A percentile compares a stretch with the other conserved stretches of the same genome.
Conservation (phyloP, 2,329 filamentous ascomycete species). For the Conoideocrella luteorostrata region DNA sequence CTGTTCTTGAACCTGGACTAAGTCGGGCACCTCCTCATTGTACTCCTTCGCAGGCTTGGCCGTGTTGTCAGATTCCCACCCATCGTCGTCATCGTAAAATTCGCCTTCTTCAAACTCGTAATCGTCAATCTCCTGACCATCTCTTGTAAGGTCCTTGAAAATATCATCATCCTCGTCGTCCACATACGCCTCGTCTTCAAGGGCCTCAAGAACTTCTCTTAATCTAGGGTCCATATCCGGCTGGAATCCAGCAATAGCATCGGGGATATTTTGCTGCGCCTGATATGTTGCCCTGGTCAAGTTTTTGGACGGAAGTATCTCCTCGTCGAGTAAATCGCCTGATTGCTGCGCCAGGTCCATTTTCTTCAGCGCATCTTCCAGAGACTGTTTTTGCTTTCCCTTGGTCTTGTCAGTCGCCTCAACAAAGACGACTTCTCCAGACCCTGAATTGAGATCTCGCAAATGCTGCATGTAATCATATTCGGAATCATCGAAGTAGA, state of each 20-base stretch:
- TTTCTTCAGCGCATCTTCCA: constrained; percentile 75
- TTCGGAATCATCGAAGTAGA: constrained; percentile 90
- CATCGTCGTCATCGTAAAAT: constrained; percentile 60
- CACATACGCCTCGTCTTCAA: constrained; percentile 94
- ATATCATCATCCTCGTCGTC: constrained; percentile 83
- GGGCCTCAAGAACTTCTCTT: constrained; percentile 82
- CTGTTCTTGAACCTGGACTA: constrained; percentile 40
- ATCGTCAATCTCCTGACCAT: constrained; percentile 67
- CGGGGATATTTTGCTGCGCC: constrained; percentile 86
- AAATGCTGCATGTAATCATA: constrained; percentile 99
- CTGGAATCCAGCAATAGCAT: constrained; percentile 87
- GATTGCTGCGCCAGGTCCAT: constrained; percentile 49
- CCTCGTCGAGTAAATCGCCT: constrained; percentile 60
- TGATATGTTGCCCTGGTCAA: constrained; percentile 75
- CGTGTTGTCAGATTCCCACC: constrained; percentile 93
- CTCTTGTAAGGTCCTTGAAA: constrained; percentile 66
- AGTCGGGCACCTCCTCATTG: constrained; percentile 41
- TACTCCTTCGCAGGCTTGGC: constrained; percentile 65
- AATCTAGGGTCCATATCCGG: constrained; percentile 95
- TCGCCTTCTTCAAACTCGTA: constrained; percentile 70
- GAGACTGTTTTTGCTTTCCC: constrained; percentile 65
- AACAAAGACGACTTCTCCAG: constrained; percentile 73
- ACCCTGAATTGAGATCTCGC: constrained; percentile 70
- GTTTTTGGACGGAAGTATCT: constrained; percentile 74
- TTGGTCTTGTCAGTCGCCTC: constrained; percentile 69